Evolutionary conservation across 208 protist species (phyloP).

Genomic region (Acanthamoeba rhysodes): DNA sequence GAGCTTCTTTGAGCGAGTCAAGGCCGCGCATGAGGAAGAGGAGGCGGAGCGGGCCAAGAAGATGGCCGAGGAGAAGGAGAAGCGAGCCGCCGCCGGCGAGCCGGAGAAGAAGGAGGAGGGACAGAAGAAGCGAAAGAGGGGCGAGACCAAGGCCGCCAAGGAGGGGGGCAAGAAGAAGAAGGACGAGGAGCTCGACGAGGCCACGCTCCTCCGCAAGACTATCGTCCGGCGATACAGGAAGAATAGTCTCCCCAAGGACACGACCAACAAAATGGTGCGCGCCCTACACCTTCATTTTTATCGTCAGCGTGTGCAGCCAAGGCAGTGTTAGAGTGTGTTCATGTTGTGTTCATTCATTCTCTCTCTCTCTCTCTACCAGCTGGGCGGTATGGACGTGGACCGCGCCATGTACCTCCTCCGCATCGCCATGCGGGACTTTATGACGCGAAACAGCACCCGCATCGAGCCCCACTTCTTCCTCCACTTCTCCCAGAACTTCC

Average conservation of each 20-base stretch:
- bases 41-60: not conserved
- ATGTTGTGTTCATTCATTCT: no score
- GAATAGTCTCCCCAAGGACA: not conserved
- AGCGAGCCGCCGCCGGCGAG: not conserved
- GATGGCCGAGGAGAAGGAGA: slow-evolving; percentile 18
- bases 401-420: slow-evolving; percentile 12
- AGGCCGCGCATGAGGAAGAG: slow-evolving; percentile 21
- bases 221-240: slow-evolving; percentile 63
- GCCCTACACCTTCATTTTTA: not conserved
- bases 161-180: slow-evolving; percentile 51
- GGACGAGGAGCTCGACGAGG: slow-evolving; percentile 58
- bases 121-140: slow-evolving; percentile 35
- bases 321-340: not conserved
- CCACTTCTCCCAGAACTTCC: slow-evolving; percentile 36
- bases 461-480: slow-evolving; percentile 65
- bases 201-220: not conserved
- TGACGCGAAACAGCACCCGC: slow-evolving; percentile 64
- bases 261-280: slow-evolving; percentile 30
- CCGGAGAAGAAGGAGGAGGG: not conserved
- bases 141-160: not conserved
- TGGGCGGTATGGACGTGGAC: slow-evolving; percentile 67
- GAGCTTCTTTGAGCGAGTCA: slow-evolving; percentile 6
- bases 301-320: not conserved
- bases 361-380: not conserved
- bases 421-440: slow-evolving; percentile 36